A percentile compares a stretch with the other conserved stretches of the same genome.
Conservation (phyloP, 495 filamentous ascomycete genomes). For the Neurospora terricola region DNA sequence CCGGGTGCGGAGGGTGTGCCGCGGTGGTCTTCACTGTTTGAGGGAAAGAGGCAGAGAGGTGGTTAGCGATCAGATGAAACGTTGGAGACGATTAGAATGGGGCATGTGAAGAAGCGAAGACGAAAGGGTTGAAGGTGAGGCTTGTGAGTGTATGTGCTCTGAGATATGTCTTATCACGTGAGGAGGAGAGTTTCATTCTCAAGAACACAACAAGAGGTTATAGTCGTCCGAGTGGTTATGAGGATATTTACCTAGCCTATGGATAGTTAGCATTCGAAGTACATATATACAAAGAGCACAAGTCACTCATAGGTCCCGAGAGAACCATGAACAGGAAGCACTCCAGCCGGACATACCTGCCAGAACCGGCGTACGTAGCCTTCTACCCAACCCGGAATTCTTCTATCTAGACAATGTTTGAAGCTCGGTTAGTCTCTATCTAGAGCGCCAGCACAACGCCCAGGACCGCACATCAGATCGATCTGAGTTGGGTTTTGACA, state of each 20-base stretch:
- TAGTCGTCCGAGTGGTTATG: neutral
- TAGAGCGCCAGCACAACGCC: neutral
- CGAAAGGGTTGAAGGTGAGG: neutral
- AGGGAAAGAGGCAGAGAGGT: neutral
- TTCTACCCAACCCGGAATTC: slow-evolving; percentile 83
- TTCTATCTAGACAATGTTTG: slow-evolving; percentile 46
- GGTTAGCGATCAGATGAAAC: neutral
- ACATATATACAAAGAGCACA: neutral
- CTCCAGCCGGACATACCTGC: slow-evolving; percentile 53
- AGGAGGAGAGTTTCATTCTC: neutral
- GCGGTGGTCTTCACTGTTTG: slow-evolving; percentile 76
- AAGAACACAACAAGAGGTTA: neutral
- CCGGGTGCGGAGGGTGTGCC: slow-evolving; percentile 82
- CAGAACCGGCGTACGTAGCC: slow-evolving; percentile 96
- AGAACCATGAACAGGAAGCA: neutral
- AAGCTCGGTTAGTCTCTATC: slow-evolving; percentile 10
- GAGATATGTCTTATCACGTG: neutral
- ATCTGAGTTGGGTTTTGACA: neutral
- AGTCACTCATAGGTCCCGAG: neutral
- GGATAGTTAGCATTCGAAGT: neutral
- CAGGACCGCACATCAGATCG: neutral
- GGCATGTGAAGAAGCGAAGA: neutral
- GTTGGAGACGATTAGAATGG: neutral
- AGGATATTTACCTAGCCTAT: neutral
- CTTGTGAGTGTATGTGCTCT: neutral